Evolutionary conservation across 1,284 basidiomycete genomes (phyloP).

Genomic region (Singerocomus inundabilis): DNA sequence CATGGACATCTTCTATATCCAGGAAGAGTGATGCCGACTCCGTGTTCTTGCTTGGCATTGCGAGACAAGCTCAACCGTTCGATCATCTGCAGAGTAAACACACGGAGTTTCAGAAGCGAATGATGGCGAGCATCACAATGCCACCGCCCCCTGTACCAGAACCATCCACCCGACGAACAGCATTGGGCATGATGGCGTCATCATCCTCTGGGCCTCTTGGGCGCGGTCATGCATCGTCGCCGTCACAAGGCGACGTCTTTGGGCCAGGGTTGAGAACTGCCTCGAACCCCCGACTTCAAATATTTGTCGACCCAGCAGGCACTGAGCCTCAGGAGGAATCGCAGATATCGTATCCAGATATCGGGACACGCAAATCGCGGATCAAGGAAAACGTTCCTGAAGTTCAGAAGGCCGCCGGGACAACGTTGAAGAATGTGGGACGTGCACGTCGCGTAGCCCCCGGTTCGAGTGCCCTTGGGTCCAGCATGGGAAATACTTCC

Average conservation of each 20-base stretch:
- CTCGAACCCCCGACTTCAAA: slow-evolving; percentile 57
- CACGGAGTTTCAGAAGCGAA: slow-evolving; percentile 80
- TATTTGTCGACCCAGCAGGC: slow-evolving; percentile 70
- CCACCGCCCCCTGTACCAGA: slow-evolving; percentile 34
- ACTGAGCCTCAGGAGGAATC: slow-evolving; percentile 44
- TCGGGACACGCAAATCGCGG: slow-evolving; percentile 70
- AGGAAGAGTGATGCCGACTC: slow-evolving; percentile 87
- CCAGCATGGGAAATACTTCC: slow-evolving; percentile 26
- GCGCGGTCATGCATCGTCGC: slow-evolving; percentile 22
- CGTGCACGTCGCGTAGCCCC: slow-evolving; percentile 51
- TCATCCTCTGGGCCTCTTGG: slow-evolving; percentile 26
- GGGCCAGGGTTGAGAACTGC: slow-evolving; percentile 26
- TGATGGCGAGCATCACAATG: slow-evolving; percentile 52
- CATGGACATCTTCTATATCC: slow-evolving; percentile 1
- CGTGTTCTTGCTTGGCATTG: slow-evolving; percentile 84
- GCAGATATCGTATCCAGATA: slow-evolving; percentile 58
- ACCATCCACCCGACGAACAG: slow-evolving; percentile 34
- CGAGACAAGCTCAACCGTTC: slow-evolving; percentile 70
- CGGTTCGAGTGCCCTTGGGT: slow-evolving; percentile 34
- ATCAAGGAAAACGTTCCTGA: slow-evolving; percentile 74
- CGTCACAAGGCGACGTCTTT: slow-evolving; percentile 26
- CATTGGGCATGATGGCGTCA: slow-evolving; percentile 36
- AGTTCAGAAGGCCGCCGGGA: slow-evolving; percentile 61
- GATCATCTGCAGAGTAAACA: slow-evolving; percentile 76
- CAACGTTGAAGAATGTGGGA: slow-evolving; percentile 61